Evolutionary conservation across 495 filamentous ascomycete species (phyloP).

Genomic region (Xylaria acuta): DNA sequence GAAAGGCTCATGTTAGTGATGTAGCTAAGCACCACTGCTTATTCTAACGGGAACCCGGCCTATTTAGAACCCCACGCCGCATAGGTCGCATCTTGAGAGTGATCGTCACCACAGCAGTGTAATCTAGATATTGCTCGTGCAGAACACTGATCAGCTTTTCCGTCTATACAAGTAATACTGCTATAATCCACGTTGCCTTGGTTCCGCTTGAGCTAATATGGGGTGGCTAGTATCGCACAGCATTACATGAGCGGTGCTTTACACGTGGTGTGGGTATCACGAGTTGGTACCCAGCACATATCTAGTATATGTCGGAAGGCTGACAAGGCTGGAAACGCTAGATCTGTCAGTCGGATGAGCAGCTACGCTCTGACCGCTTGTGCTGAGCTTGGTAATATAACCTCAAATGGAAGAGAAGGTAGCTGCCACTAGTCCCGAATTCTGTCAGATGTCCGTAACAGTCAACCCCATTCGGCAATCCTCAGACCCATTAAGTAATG

Average conservation of each 20-base stretch:
- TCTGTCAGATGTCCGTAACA: not conserved
- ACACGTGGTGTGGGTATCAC: not conserved
- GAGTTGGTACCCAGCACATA: not conserved
- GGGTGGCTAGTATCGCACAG: not conserved
- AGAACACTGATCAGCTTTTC: not conserved
- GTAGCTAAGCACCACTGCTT: not conserved
- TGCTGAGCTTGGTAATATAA: not conserved
- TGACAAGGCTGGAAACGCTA: slow-evolving; percentile 14
- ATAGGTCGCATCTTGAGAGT: not conserved
- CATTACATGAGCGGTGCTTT: not conserved
- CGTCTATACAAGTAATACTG: not conserved
- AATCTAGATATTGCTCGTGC: not conserved
- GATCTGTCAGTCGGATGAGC: not conserved
- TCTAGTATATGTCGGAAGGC: slow-evolving; percentile 1
- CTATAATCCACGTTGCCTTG: not conserved
- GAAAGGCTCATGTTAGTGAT: not conserved
- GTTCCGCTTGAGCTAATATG: not conserved
- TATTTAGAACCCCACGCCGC: not conserved
- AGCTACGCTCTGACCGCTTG: not conserved
- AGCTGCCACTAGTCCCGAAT: not conserved
- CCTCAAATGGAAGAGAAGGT: not conserved
- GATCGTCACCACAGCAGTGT: not conserved
- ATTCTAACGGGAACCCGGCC: not conserved
- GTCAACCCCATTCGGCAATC: not conserved
- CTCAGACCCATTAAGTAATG: not conserved